Base-by-base conservation (phyloP, 371 early-diverging fungal genomes). In the Cokeromyces recurvatus region DNA sequence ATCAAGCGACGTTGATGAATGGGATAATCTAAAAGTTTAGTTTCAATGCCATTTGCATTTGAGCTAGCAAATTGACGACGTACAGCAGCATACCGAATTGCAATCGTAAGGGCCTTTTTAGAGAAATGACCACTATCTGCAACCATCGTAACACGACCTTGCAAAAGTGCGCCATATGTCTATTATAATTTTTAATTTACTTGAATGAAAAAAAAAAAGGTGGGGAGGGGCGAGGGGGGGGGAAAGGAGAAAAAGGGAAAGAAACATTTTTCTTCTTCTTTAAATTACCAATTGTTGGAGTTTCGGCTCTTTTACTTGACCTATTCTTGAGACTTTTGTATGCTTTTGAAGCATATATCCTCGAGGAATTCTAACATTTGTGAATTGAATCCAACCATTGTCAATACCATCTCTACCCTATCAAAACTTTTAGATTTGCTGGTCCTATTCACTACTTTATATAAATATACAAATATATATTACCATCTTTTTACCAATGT, bases 1-100 rank as follows among this genome's bases (percentile, higher is more conserved):
- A 94, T 82, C 52, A 95, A 66, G 20, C 95, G 87, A 71, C 91
- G 81, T 69, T 95, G 95, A 64, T 94, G 94, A 43, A 92, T 92
- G 25, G 89, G 82, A 53, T 94, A 94, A 61, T 94, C 94, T 36
- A 94, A 69, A 34, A 94, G 70, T 66, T 34, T 34, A 34, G 35
- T 34, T 34, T 34, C 35, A 34, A 34, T n/a, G n/a, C n/a, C n/a
- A 15, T 34, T 34, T 10, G 53, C 8, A 53, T 56, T 23, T 48
- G 66, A 48, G 48, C 52, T 59, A 21, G 70, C 70, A 60, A 95
- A 95, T 68, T 94, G 94, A 35, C 94, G 86, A 55, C 95, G 88
- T 36, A 95, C 82, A 45, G 91, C 89, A 48, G 90, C 91, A 55
- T 95, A 95, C 41, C 95, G 88, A 31, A 88, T 78, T 14, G 93